Percentiles rank a stretch among this genome's conserved stretches.
Evolutionary conservation across 805 yeast species (phyloP).

Genomic region (Zygosaccharomyces kombuchaensis): DNA sequence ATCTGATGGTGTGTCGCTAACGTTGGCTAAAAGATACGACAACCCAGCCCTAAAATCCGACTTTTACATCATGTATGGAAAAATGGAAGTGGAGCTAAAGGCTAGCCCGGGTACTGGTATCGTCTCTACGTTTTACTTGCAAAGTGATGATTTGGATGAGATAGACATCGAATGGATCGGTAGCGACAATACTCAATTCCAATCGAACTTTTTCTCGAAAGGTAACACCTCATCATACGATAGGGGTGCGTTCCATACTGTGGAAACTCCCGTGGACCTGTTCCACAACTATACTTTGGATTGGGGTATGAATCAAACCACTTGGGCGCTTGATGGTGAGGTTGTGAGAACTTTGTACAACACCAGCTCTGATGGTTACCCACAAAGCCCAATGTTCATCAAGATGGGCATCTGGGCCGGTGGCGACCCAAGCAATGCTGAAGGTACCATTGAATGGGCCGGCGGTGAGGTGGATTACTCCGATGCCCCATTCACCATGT

Average conservation of each 20-base stretch:
- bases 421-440: conserved; percentile 61
- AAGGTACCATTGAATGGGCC: conserved; percentile 78
- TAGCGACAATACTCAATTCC: conserved; percentile 67
- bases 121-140: conserved; percentile 75
- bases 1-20: conserved; percentile 57
- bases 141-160: conserved; percentile 83
- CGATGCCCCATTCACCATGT: conserved; percentile 65
- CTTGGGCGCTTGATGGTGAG: conserved; percentile 71
- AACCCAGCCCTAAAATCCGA: conserved; percentile 75
- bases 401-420: conserved; percentile 77
- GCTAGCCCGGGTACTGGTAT: conserved; percentile 79
- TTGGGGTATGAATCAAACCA: conserved; percentile 64
- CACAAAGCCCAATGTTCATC: conserved; percentile 84
- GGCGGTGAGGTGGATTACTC: conserved; percentile 68
- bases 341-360: conserved; percentile 59
- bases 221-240: conserved; percentile 75
- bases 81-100: conserved; percentile 63
- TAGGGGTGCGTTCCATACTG: conserved; percentile 69
- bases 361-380: conserved; percentile 63
- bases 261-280: conserved; percentile 48
- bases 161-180: conserved; percentile 88
- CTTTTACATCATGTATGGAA: conserved; percentile 87
- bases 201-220: conserved; percentile 75
- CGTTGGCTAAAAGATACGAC: conserved; percentile 59
- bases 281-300: conserved; percentile 80